Percentiles rank a stretch among this genome's conserved stretches.
phyloP scores from a whole-genome alignment of 176 grass and related monocot species.

The Musa schizocarpa region DNA sequence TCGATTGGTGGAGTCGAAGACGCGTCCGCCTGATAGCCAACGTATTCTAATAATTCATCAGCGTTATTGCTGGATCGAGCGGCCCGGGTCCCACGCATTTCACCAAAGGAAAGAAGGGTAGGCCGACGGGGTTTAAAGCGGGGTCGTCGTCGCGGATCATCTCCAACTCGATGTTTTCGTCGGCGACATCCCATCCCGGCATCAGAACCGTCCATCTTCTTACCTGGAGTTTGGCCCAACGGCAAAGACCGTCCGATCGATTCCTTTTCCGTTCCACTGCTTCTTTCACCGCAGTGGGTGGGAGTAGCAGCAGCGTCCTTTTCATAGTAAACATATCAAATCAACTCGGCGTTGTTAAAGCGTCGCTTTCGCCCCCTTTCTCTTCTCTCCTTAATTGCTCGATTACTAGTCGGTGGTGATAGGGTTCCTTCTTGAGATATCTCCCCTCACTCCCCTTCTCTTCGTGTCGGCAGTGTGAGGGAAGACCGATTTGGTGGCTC shows the following conservation, averaged over 20 bases:
- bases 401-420: background rate
- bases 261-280: no score
- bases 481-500: background rate
- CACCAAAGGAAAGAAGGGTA: no score
- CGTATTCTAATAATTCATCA: no score
- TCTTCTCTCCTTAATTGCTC: background rate
- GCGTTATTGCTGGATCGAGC: no score
- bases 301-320: background rate
- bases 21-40: no score
- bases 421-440: background rate
- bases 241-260: background rate
- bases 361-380: background rate
- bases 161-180: background rate
- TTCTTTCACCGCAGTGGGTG: background rate
- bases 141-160: background rate
- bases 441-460: background rate
- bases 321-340: background rate
- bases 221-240: background rate
- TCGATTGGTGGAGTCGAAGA: no score
- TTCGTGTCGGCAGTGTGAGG: background rate
- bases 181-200: background rate
- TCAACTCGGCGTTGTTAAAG: background rate
- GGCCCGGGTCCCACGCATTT: no score
- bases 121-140: no score
- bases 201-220: background rate